Percentiles rank a stretch among this genome's conserved stretches.
These are phyloP conservation scores for Candida pseudoviswanathii DNA, from an alignment of 1,139 yeast species.

Conservation along the genomic window DNA sequence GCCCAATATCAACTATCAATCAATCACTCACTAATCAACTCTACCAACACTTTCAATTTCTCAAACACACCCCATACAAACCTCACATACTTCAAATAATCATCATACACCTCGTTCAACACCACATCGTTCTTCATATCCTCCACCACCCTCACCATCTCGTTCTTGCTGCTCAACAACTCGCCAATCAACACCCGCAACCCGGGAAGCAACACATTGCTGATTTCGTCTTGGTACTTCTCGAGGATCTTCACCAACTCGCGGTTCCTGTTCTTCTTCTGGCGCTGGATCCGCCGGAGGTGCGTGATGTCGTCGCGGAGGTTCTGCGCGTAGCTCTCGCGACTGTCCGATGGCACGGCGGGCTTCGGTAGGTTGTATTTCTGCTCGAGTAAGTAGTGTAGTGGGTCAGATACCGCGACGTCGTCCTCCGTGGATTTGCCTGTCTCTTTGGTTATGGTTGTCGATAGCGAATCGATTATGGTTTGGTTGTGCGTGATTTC, in stretches of 20 bases:
- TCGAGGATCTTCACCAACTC: conserved; percentile 25
- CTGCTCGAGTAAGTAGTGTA: conserved; percentile 20
- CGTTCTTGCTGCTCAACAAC: conserved; percentile 9
- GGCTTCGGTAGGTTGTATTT: conserved; percentile 17
- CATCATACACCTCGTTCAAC: conserved; percentile 8
- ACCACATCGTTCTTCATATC: conserved; percentile 5
- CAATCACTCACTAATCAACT: not conserved
- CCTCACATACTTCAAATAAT: conserved; percentile 5
- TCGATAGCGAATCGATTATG: conserved; percentile 27
- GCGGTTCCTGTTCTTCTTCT: conserved; percentile 23
- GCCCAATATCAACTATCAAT: not conserved
- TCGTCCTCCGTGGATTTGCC: conserved; percentile 5
- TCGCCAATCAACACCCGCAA: conserved; percentile 22
- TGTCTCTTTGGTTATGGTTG: conserved; percentile 16
- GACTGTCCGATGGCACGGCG: too few species aligned
- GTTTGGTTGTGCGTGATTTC: conserved; percentile 29
- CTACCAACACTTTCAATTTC: not conserved
- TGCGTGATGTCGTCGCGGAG: conserved; percentile 26
- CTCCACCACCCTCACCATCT: not conserved
- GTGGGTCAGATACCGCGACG: conserved; percentile 16
- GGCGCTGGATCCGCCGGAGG: conserved; percentile 22
- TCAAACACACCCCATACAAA: not conserved
- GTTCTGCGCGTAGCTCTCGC: not conserved
- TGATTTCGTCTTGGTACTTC: conserved; percentile 32
- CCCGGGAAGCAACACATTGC: conserved; percentile 30